Evolutionary conservation across 2,329 filamentous ascomycete genomes (phyloP), one percentile per base, ranked within the genome.

Genomic region (Claviceps quebecensis): DNA sequence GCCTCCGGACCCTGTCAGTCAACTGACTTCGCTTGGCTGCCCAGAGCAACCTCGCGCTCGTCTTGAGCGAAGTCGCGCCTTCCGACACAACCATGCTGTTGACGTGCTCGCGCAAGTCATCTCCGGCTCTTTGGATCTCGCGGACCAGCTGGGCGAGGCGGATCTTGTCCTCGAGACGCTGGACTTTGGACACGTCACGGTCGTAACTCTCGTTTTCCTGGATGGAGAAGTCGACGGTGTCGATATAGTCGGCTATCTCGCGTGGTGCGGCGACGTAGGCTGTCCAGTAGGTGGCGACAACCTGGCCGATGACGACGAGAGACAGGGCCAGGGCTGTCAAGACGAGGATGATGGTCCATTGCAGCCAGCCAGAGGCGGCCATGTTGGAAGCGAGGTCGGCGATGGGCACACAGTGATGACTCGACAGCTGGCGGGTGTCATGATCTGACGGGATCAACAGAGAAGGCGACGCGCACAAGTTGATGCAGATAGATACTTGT

Each of bases 181-280:
- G 71, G 40, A 83, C 72, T 53, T 74, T 75, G 51, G 72, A 68
- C 47, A 83, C 71, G 58, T 83, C 78, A 57, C 72, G 69, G 62
- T 82, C 77, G 61, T 82, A 82, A 59, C 72, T 77, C 64, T 83
- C 80, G 59, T 82, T 83, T 62, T 83, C 80, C 57, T 75, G 69
- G 47, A 81, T 70, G 40, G 78, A 86, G 59, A 73, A 78, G 61
- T 82, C 78, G 59, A 80, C 72, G 16, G 75, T 72, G 60, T 82
- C 78, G 59, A 81, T 64, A 58, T 83, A 79, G 52, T 72, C 72
- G 53, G 66, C 65, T 51, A 82, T 71, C 63, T 83, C 79, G 55
- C 68, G 69, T 29, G 80, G 79, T 29, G 80, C 80, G 38, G 70
- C 72, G 44, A 73, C 60, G 64, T 81, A 83, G 17, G 78, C 80